A percentile compares a stretch with the other conserved stretches of the same genome.
phyloP scores from a whole-genome alignment of 2,329 filamentous ascomycete species.

The Aspergillus japonicus region DNA sequence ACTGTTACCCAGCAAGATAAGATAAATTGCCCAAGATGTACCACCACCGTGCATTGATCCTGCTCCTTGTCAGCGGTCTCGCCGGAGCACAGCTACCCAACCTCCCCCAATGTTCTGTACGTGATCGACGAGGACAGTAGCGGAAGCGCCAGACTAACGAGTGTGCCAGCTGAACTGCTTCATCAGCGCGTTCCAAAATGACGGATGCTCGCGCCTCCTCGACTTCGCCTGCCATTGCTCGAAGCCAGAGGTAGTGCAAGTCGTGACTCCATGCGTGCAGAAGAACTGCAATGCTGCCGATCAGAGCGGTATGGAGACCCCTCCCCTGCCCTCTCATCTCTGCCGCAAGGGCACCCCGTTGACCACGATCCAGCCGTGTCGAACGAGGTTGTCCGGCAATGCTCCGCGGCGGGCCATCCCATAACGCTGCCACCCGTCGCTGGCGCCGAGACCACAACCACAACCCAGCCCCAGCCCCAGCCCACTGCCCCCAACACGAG shows the following conservation, averaged over 20 bases:
- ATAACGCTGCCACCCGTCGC: slow-evolving; percentile 36
- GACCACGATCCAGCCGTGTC: slow-evolving; percentile 33
- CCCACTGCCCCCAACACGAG: slow-evolving; percentile 9
- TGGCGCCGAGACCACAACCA: slow-evolving; percentile 17
- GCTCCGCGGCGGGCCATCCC: slow-evolving; percentile 37
- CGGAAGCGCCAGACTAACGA: background rate
- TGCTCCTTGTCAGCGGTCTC: slow-evolving; percentile 45
- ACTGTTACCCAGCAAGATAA: background rate
- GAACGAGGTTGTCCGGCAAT: slow-evolving; percentile 34
- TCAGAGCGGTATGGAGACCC: slow-evolving; percentile 34
- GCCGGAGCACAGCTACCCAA: slow-evolving; percentile 48
- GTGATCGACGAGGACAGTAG: slow-evolving; percentile 12
- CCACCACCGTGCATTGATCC: slow-evolving; percentile 31
- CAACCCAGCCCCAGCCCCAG: background rate
- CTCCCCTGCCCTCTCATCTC: background rate
- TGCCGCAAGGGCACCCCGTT: background rate
- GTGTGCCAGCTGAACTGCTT: slow-evolving; percentile 47
- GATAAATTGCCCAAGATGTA: slow-evolving; percentile 31
- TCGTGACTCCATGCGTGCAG: slow-evolving; percentile 50
- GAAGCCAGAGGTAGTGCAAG: slow-evolving; percentile 43
- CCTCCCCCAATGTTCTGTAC: slow-evolving; percentile 50
- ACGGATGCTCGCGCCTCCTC: slow-evolving; percentile 47
- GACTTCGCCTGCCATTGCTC: slow-evolving; percentile 54
- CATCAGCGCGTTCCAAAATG: slow-evolving; percentile 38
- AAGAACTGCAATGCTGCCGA: slow-evolving; percentile 41